phyloP scores from a whole-genome alignment of 2,329 filamentous ascomycete species.

The Colletotrichum echinochloae region DNA sequence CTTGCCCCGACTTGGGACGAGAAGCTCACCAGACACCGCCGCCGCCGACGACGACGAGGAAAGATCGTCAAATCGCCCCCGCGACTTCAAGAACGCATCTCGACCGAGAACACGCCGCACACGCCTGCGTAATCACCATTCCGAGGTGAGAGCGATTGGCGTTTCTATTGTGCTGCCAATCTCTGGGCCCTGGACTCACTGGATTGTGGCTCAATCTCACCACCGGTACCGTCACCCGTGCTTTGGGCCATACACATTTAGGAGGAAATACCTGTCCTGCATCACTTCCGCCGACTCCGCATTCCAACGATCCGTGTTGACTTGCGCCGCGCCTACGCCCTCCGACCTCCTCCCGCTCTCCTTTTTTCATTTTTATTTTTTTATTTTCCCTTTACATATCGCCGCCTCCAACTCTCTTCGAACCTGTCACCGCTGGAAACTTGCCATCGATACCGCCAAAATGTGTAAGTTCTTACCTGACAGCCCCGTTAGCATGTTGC shows the following conservation, averaged over 20 bases:
- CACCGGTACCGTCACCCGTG: conserved; percentile 8
- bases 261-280: conserved; percentile 23
- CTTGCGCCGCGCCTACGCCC: conserved; percentile 2
- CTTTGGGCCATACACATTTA: conserved; percentile 8
- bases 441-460: conserved; percentile 10
- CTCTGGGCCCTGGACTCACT: conserved; percentile 9
- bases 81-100: neutral
- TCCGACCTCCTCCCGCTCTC: neutral
- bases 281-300: conserved; percentile 31
- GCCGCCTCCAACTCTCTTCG: neutral
- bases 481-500: neutral
- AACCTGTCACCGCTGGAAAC: neutral
- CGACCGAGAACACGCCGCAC: neutral
- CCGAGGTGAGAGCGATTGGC: neutral
- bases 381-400: neutral
- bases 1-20: conserved; percentile 28
- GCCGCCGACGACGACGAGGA: too few species aligned
- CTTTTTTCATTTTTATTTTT: too few species aligned
- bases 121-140: neutral
- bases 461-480: conserved; percentile 36
- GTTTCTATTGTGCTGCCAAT: conserved; percentile 3
- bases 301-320: conserved; percentile 35
- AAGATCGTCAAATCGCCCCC: neutral
- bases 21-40: conserved; percentile 1
- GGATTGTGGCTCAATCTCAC: conserved; percentile 35